Percentiles rank a stretch among this genome's conserved stretches.
Conservation (phyloP, 2,329 filamentous ascomycete species). For the Metarhizium album region DNA sequence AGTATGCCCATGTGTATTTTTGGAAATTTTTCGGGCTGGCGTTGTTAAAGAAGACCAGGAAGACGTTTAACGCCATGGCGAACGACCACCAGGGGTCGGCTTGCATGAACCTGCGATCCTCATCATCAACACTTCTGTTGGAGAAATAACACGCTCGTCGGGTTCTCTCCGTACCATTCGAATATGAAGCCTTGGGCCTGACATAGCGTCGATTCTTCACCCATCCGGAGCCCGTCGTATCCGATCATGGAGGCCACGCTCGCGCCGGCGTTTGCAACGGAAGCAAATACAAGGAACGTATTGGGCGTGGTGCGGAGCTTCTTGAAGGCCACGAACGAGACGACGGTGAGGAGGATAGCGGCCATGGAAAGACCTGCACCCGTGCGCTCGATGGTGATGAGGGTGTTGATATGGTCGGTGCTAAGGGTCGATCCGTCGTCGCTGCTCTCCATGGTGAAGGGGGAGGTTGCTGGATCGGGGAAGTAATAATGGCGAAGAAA, state of each 20-base stretch:
- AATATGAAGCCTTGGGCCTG: slow-evolving; percentile 50
- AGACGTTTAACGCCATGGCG: slow-evolving; percentile 74
- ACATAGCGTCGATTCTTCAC: slow-evolving; percentile 46
- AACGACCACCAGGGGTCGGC: slow-evolving; percentile 68
- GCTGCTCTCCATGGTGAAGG: slow-evolving; percentile 3
- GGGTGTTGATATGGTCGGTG: slow-evolving; percentile 27
- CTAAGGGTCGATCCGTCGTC: slow-evolving; percentile 17
- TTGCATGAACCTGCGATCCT: slow-evolving; percentile 57
- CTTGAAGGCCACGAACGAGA: slow-evolving; percentile 38
- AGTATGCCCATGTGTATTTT: slow-evolving; percentile 60
- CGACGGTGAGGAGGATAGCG: slow-evolving; percentile 37
- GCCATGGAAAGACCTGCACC: slow-evolving; percentile 43
- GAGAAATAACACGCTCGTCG: not conserved
- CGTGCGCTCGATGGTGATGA: slow-evolving; percentile 40
- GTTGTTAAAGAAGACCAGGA: slow-evolving; percentile 52
- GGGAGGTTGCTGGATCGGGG: not conserved
- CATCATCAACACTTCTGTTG: not conserved
- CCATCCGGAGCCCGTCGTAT: slow-evolving; percentile 48
- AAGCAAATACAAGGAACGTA: slow-evolving; percentile 31
- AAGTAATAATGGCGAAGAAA: not conserved
- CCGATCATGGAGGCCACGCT: slow-evolving; percentile 61
- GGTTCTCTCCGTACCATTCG: slow-evolving; percentile 47
- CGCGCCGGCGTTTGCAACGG: slow-evolving; percentile 36
- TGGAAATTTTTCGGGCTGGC: slow-evolving; percentile 52
- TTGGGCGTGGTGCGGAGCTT: slow-evolving; percentile 46